Base-by-base conservation (phyloP, 305 asterid genomes). In the Fraxinus baroniana region DNA sequence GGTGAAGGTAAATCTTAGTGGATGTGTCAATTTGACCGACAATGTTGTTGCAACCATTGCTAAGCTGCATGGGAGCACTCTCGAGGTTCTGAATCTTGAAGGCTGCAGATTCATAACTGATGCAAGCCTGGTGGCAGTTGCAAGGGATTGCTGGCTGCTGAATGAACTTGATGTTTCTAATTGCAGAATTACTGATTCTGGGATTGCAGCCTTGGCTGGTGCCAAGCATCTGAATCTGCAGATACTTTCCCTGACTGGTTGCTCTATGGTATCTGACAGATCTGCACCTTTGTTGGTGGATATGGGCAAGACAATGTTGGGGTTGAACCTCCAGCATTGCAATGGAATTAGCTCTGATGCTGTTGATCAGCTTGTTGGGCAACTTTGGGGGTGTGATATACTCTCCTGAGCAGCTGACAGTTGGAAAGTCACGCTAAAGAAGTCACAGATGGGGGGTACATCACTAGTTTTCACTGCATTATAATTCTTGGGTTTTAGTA, bases 361-460 rank as follows among this genome's bases (percentile, higher is more conserved):
- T 2, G 81, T 88, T 80, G 88, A 87, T 86, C 74, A 86, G 79
- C 98, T 96, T 36, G 26, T 81, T 70, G 94, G 91, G 86, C 89
- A 83, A n/a, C 93, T 94, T 4, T 91, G 97, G 94, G 90, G 94
- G 93, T 94, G 99, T 35, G 97, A 96, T 76, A 87, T 94, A 82
- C 98, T 96, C 64, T 87, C 79, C 78, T 94, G 84, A 89, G 81
- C 81, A 39, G 86, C 70, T 46, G 20, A 17, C 55, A 39, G 12
- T 2, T 76, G 57, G 68, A 64, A 80, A 73, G 39, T 46, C 81
- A 77, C 24, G 46, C 33, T 35, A 7, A 62, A 62, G 30, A 9
- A 62, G 30, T 62, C 60, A 73, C 76, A 52, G 17, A 57, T 68
- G 71, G 57, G 76, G 80, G 60, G 66, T n/a, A 12, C 9, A 57